These are phyloP conservation scores for Aphanomyces invadans DNA, from an alignment of 352 stramenopile species.

Conservation along the genomic window DNA sequence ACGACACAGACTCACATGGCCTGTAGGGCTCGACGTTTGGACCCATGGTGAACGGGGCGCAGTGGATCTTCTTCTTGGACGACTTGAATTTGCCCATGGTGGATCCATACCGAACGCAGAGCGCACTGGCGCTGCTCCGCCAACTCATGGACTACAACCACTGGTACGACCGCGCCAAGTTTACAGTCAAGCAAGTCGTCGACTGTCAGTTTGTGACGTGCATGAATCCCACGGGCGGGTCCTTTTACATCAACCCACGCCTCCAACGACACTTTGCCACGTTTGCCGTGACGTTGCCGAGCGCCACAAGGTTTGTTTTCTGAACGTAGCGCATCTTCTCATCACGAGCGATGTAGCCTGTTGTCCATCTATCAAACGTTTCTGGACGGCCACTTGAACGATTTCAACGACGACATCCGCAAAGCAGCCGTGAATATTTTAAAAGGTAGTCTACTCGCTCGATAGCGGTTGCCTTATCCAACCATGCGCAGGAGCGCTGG, in stretches of 20 bases:
- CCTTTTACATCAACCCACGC: constrained; percentile 88
- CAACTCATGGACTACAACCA: constrained; percentile 94
- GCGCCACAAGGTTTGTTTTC: constrained; percentile 37
- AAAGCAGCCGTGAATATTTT: constrained; percentile 79
- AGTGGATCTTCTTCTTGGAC: constrained; percentile 94
- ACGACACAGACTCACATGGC: constrained; percentile 30
- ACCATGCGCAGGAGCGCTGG: constrained; percentile 69
- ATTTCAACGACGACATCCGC: constrained; percentile 91
- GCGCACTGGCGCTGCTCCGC: constrained; percentile 86
- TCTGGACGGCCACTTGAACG: constrained; percentile 87
- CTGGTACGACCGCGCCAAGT: constrained; percentile 91
- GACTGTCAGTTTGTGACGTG: constrained; percentile 92
- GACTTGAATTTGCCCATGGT: constrained; percentile 94
- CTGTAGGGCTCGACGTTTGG: constrained; percentile 65
- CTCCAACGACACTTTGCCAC: constrained; percentile 94
- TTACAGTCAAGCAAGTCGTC: constrained; percentile 88
- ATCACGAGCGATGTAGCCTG: constrained; percentile 46
- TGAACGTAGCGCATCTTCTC: no score
- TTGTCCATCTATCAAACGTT: constrained; percentile 94
- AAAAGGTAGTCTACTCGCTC: no score
- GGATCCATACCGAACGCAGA: constrained; percentile 93
- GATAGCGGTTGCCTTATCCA: no score
- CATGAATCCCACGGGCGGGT: constrained; percentile 93
- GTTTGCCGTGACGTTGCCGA: constrained; percentile 88
- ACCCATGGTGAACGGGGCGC: constrained; percentile 51